phyloP scores from a whole-genome alignment of 495 filamentous ascomycete genomes.

The Mytilinidion resinicola region DNA sequence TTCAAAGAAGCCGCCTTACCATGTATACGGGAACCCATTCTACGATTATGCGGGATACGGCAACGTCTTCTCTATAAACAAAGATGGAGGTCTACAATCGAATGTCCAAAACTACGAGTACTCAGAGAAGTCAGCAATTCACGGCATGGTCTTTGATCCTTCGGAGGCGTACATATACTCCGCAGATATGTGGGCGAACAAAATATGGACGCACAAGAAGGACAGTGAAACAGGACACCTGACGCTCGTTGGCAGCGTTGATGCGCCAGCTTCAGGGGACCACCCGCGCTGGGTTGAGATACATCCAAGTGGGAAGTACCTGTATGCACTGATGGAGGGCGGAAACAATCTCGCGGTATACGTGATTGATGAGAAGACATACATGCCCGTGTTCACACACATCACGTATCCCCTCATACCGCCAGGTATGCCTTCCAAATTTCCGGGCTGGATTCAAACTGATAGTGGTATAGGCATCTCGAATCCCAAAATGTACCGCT shows the following conservation, averaged over 20 bases:
- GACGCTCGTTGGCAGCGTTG: slow-evolving; percentile 58
- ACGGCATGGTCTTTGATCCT: slow-evolving; percentile 84
- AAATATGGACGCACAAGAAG: slow-evolving; percentile 80
- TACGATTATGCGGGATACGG: slow-evolving; percentile 76
- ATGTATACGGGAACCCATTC: slow-evolving; percentile 81
- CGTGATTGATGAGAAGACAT: slow-evolving; percentile 66
- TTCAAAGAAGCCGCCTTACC: slow-evolving; percentile 66
- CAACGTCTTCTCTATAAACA: slow-evolving; percentile 66
- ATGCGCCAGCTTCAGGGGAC: slow-evolving; percentile 63
- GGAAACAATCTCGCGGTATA: slow-evolving; percentile 76
- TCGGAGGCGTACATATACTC: slow-evolving; percentile 81
- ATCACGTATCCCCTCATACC: slow-evolving; percentile 72
- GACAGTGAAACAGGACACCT: slow-evolving; percentile 54
- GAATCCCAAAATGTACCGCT: slow-evolving; percentile 56
- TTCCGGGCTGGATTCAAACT: slow-evolving; percentile 10
- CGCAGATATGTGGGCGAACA: slow-evolving; percentile 76
- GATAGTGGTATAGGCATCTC: slow-evolving; percentile 14
- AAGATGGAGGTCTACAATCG: slow-evolving; percentile 53
- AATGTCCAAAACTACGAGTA: slow-evolving; percentile 80
- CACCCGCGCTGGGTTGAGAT: slow-evolving; percentile 83
- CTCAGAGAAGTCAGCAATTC: slow-evolving; percentile 65
- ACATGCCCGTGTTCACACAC: slow-evolving; percentile 75
- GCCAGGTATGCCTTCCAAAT: slow-evolving; percentile 43
- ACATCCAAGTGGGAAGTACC: slow-evolving; percentile 64
- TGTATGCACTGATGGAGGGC: slow-evolving; percentile 81